Base-by-base conservation (phyloP, 208 protist genomes). In the Trypanosoma vivax region DNA sequence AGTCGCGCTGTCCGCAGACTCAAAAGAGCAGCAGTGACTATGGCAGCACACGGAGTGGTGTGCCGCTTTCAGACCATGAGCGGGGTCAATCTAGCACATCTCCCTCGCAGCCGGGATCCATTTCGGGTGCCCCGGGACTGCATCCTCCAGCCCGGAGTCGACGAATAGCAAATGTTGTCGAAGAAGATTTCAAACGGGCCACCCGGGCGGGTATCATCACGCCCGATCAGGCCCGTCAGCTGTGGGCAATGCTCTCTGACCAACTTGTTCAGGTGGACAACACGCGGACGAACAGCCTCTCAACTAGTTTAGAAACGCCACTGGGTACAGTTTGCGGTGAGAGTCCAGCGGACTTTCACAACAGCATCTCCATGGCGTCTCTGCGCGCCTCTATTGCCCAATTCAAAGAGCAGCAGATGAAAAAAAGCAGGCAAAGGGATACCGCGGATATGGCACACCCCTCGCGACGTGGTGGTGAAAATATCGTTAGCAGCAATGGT, bases 231-330 rank as follows among this genome's bases (percentile, higher is more conserved):
- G 76, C 80, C 0, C 68, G 80, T 5, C 84, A 92, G 63, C 73
- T 92, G 27, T 92, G 84, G 84, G 84, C 80, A 11, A 92, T 92
- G 80, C 60, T 89, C 9, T 88, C 77, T 23, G 81, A 87, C 41
- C 76, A 89, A 45, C 70, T 84, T 31, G 79, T 92, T 18, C 79
- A 73, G 19, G 68, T 85, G 16, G 78, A 65, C 13, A 62, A 62
- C 7, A 19, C 34, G 13, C n/a, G 11, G 16, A 13, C 41, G 5
- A 52, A 18, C n/a, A 37, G n/a, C 18, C 6, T 38, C 2, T 16
- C 10, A 14, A 57, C 28, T 33, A 52, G 28, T 38, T 29, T 29
- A 30, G 25, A 23, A 10, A 43, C 9, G 2, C 47, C 1, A 57
- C 50, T 18, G 40, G 40, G 23, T 33, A 39, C 40, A 18, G 35